These are phyloP conservation scores for Diaporthe citriasiana DNA, from an alignment of 2,329 filamentous ascomycete species.

Conservation along the genomic window DNA sequence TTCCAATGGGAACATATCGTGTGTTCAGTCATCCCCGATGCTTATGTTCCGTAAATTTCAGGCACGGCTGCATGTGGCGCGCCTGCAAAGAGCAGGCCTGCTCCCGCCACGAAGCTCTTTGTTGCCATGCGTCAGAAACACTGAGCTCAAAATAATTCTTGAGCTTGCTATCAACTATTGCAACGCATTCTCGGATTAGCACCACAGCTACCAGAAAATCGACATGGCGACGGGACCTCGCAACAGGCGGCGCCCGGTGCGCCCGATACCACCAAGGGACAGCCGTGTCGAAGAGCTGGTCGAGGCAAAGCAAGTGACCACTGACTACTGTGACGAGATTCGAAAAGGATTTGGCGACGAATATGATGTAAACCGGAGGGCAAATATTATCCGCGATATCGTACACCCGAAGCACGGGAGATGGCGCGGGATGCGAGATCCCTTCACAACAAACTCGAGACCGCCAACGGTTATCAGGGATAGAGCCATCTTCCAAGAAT, in stretches of 20 bases:
- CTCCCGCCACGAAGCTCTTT: not conserved
- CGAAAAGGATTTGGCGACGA: not conserved
- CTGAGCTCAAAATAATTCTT: not conserved
- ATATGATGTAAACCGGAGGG: not conserved
- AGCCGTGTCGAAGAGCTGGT: not conserved
- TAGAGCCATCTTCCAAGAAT: not conserved
- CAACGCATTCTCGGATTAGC: no score
- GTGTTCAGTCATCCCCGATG: not conserved
- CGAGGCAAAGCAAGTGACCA: not conserved
- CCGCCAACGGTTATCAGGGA: not conserved
- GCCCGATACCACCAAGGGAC: not conserved
- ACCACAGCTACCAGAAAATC: not conserved
- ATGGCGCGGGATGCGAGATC: constrained; percentile 5
- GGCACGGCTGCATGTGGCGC: no score
- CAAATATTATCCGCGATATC: not conserved
- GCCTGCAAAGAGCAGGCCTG: not conserved
- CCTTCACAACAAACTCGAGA: not conserved
- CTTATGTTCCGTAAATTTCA: not conserved
- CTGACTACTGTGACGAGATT: not conserved
- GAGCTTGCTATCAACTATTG: no score
- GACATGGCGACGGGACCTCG: not conserved
- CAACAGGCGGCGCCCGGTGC: not conserved
- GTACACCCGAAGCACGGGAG: constrained; percentile 1
- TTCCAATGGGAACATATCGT: no score
- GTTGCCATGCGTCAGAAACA: not conserved